Conservation (phyloP, 2,329 filamentous ascomycete genomes). For the Phaeosphaeria sp. region DNA sequence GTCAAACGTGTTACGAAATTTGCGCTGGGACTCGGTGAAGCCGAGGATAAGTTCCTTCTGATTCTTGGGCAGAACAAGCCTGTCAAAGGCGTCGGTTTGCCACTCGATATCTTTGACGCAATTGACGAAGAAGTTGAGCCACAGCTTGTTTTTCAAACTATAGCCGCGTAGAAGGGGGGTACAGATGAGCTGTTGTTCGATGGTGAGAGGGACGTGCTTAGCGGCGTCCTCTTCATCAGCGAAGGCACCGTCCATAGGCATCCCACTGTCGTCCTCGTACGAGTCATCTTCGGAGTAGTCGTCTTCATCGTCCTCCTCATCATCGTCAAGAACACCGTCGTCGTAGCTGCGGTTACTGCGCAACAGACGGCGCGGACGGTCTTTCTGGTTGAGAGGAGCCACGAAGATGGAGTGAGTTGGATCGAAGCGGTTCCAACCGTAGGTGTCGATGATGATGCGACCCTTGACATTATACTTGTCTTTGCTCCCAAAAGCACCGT, state of each 20-base stretch:
- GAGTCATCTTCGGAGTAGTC: slow-evolving; percentile 4
- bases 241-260: slow-evolving; percentile 23
- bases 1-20: slow-evolving; percentile 23
- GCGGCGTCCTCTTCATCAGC: slow-evolving; percentile 22
- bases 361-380: slow-evolving; percentile 7
- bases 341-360: slow-evolving; percentile 8
- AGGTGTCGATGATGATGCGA: slow-evolving; percentile 59
- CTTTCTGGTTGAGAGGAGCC: slow-evolving; percentile 43
- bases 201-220: slow-evolving; percentile 17
- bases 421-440: slow-evolving; percentile 60
- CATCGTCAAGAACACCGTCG: slow-evolving; percentile 30
- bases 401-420: slow-evolving; percentile 51
- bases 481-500: slow-evolving; percentile 40
- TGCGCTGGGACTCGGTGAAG: slow-evolving; percentile 76
- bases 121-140: slow-evolving; percentile 45
- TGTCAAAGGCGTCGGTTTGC: slow-evolving; percentile 54
- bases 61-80: slow-evolving; percentile 44
- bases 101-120: slow-evolving; percentile 53
- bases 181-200: slow-evolving; percentile 44
- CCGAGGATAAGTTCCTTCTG: slow-evolving; percentile 52
- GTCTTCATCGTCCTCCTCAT: slow-evolving; percentile 1
- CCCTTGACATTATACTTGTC: slow-evolving; percentile 56
- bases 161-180: slow-evolving; percentile 54
- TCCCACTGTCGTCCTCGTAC: slow-evolving; percentile 15
- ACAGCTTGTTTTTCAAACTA: slow-evolving; percentile 33